A percentile compares a stretch with the other conserved stretches of the same genome.
phyloP scores from a whole-genome alignment of 352 stramenopile genomes.

The Globisporangium solare region DNA sequence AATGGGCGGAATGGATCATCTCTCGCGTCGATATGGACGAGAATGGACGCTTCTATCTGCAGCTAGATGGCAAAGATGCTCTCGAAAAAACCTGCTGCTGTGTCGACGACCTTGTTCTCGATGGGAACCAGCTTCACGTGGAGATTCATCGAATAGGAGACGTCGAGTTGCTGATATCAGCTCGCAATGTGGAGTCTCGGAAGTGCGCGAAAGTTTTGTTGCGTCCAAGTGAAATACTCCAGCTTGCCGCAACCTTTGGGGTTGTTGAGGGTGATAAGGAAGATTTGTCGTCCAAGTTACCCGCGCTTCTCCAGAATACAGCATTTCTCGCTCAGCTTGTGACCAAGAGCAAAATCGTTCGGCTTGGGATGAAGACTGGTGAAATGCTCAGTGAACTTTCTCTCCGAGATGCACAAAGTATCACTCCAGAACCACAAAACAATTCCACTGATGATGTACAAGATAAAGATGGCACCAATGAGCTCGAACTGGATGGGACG shows the following conservation, averaged over 20 bases:
- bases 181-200: constrained; percentile 3
- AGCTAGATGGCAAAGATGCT: constrained; percentile 17
- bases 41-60: constrained; percentile 18
- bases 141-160: constrained; percentile 19
- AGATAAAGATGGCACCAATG: too few species aligned
- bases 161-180: constrained; percentile 22
- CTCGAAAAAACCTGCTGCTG: constrained; percentile 16
- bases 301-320: constrained; percentile 21
- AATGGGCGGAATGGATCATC: constrained; percentile 37
- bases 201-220: constrained; percentile 13
- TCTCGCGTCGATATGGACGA: constrained; percentile 22
- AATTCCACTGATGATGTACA: too few species aligned
- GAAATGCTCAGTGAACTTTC: constrained; percentile 2
- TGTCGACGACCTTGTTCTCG: constrained; percentile 14
- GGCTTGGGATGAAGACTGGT: constrained; percentile 20
- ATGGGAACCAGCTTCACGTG: constrained; percentile 13
- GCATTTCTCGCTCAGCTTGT: constrained; percentile 28
- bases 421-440: too few species aligned
- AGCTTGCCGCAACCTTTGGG: constrained; percentile 1
- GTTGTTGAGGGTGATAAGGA: too few species aligned
- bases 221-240: constrained; percentile 6
- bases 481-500: not conserved
- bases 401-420: too few species aligned
- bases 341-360: constrained; percentile 30
- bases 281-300: not conserved